Evolutionary conservation across 805 yeast genomes (phyloP).

Genomic region (Saturnispora quitensis): DNA sequence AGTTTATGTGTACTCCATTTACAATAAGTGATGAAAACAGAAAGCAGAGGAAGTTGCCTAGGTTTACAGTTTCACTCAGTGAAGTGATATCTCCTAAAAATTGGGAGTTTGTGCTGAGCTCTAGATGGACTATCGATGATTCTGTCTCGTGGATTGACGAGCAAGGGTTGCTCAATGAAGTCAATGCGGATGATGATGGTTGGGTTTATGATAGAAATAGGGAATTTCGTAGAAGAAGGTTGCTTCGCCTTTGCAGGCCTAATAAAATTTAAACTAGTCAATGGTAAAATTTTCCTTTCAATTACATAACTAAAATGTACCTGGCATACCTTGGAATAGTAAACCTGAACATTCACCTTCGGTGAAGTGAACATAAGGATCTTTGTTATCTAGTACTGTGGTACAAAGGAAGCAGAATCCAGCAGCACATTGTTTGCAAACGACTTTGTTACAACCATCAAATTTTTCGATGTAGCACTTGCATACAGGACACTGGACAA

Average conservation of each 20-base stretch:
- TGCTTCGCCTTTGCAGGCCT: conserved; percentile 19
- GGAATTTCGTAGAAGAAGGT: conserved; percentile 50
- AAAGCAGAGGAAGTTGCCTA: conserved; percentile 47
- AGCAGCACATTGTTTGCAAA: conserved; percentile 39
- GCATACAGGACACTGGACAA: conserved; percentile 47
- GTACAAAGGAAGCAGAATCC: conserved; percentile 52
- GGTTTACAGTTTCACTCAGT: conserved; percentile 46
- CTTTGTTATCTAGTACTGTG: conserved; percentile 26
- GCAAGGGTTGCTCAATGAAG: conserved; percentile 31
- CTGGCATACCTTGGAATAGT: conserved; percentile 42
- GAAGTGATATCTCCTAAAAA: conserved; percentile 52
- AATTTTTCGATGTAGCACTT: conserved; percentile 38
- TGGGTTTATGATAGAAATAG: conserved; percentile 48
- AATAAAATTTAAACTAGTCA: neutral
- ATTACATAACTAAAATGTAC: neutral
- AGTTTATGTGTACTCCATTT: conserved; percentile 49
- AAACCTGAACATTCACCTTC: conserved; percentile 37
- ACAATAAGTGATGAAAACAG: conserved; percentile 16
- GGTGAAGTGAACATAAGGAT: conserved; percentile 46
- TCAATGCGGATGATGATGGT: conserved; percentile 22
- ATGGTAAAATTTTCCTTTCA: neutral
- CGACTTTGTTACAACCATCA: conserved; percentile 62
- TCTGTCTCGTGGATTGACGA: conserved; percentile 44
- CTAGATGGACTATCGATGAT: conserved; percentile 60
- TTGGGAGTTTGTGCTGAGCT: conserved; percentile 60